Base-by-base conservation (phyloP, 129 eudicot genomes). In the Scalesia atractyloides region DNA sequence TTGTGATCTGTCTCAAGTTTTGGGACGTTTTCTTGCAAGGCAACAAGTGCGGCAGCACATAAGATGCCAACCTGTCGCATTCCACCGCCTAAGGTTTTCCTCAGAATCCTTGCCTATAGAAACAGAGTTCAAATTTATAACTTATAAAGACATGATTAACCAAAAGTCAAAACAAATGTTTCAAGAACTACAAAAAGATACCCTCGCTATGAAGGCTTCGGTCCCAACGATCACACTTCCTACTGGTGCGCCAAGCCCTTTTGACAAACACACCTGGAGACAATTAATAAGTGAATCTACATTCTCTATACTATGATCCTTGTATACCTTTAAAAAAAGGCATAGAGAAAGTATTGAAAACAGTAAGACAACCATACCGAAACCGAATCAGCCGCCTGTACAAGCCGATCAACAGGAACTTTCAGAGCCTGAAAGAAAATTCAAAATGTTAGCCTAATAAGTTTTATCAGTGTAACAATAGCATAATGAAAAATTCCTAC, bases 221-320 rank as follows among this genome's bases (percentile, higher is more conserved):
- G 97, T 81, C 72, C 99, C 99, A 79, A 84, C 93, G 71, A 94
- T 88, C 19, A 90, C 88, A 60, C 88, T 81, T 69, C 99, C 99
- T 46, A 84, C 99, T 13, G 99, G 99, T 37, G 99, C 99, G 51
- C 99, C 99, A 71, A 94, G 84, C 53, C 99, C 99, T 85, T 94
- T 94, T 0, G 99, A 94, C 46, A 94, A 81, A 69, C 99, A 94
- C 16, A 91, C 90, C 99, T 94, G 62, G 56, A 75, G n/a, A 61
- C 46, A 20, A 36, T 24, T 61, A 4, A 70, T 5, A 26, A 14
- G 10, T 30, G 43, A 26, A 30, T 59, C 43, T 59, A 30, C 6
- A 26, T 30, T 1, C 41, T 30, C 18, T 30, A 9, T 12, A 50
- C 56, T n/a, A 15, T 50, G 18, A 50, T n/a, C 18, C 63, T 52